Evolutionary conservation across 202 grass and related monocot genomes (phyloP), one percentile per base, ranked within the genome.

Genomic region (Miscanthus sacchariflorus): DNA sequence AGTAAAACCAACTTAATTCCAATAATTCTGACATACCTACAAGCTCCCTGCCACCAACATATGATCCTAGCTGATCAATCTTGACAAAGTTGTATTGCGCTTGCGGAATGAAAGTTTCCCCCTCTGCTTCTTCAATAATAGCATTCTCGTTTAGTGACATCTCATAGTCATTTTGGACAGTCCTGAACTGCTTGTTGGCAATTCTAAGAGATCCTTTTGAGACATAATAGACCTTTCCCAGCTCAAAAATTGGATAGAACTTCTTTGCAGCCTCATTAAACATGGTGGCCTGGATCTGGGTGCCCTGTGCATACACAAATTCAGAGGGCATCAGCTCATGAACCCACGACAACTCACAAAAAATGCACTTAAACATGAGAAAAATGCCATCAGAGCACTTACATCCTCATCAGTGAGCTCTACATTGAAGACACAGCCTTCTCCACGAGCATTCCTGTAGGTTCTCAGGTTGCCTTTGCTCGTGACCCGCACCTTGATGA

Each of bases 351-450:
- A 84, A 0, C 2, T 46, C 59, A 50, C 43, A 58, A 30, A 70
- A 33, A 33, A 8, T 28, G 63, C 70, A 78, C 49, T 21, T 18
- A 23, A 50, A 90, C 2, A 58, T 33, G 2, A n/a, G n/a, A 40
- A 5, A 1, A 66, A 23, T 15, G 45, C 13, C 65, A 52, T 11
- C 9, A 79, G 43, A 9, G 4, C 48, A 89, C 94, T 92, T 97
- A 99, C 97, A 95, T 99, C 97, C 83, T 95, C 94, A 74, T 99
- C 97, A 35, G 94, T 99, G 86, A 99, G 90, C 67, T 99, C 97
- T 12, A 99, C 91, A 64, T 97, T 95, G 86, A 96, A 99, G 71
- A 99, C 97, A 42, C 90, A 87, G 40, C 97, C 97, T 91, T 97
- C 94, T 81, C 97, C 94, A 67, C 88, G 93, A 14, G 89, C 92